Percentiles rank a stretch among this genome's conserved stretches.
Conservation (phyloP, 768 basidiomycete species). For the Amanita brunnescens region DNA sequence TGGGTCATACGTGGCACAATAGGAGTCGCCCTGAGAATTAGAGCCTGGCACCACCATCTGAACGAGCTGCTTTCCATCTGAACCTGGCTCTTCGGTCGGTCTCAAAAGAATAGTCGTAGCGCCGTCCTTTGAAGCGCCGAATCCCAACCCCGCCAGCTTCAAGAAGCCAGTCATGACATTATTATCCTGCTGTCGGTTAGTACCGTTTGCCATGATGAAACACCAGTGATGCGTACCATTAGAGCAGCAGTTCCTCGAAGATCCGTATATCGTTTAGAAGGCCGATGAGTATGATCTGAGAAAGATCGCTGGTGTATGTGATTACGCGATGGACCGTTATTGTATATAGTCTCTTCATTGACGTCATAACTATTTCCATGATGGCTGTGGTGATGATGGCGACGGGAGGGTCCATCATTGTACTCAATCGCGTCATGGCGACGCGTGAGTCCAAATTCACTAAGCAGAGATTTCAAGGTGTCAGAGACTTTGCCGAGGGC, state of each 20-base stretch:
- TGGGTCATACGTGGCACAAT: conserved; percentile 58
- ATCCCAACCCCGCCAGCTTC: neutral
- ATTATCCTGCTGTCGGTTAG: neutral
- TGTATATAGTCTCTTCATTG: neutral
- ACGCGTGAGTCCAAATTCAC: neutral
- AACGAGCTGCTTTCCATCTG: neutral
- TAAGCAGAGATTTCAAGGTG: neutral
- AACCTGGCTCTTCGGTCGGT: neutral
- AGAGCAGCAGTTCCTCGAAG: neutral
- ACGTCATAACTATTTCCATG: neutral
- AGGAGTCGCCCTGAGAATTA: conserved; percentile 19
- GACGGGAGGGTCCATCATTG: no score
- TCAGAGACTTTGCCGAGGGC: neutral
- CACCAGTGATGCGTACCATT: neutral
- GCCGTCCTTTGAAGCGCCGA: neutral
- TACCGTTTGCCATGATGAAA: neutral
- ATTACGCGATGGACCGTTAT: neutral
- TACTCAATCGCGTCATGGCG: neutral
- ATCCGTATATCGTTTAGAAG: neutral
- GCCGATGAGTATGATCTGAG: conserved; percentile 1
- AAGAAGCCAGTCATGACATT: neutral
- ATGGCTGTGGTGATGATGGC: neutral
- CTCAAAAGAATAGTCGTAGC: neutral
- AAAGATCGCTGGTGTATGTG: neutral
- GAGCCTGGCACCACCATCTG: neutral